Conservation (phyloP, 2,329 filamentous ascomycete genomes). For the Metarhizium humberi region DNA sequence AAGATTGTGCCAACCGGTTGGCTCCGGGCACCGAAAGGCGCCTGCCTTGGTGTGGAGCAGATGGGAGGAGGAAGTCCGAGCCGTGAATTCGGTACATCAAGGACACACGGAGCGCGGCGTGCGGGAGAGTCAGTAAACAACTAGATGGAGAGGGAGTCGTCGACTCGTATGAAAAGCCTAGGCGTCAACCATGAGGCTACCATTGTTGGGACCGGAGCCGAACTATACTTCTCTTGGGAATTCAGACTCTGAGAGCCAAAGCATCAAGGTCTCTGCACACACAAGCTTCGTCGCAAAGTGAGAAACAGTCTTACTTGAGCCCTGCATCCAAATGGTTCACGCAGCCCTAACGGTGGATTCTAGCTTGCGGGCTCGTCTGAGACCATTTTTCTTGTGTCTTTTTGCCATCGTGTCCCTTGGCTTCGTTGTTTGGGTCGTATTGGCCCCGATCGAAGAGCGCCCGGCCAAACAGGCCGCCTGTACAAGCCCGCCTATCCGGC, state of each 20-base stretch:
- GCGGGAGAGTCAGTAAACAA: neutral
- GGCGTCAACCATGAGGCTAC: neutral
- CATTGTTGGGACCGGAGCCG: neutral
- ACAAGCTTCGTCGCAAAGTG: neutral
- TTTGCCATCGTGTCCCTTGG: neutral
- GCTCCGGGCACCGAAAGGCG: neutral
- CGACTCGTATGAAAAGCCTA: neutral
- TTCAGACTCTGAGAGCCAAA: neutral
- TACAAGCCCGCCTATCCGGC: neutral
- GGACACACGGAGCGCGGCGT: neutral
- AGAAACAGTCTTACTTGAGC: neutral
- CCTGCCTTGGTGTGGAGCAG: neutral
- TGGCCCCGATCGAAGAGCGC: neutral
- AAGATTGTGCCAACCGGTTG: neutral
- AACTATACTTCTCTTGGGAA: too few species aligned
- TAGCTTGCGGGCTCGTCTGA: neutral
- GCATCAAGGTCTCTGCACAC: neutral
- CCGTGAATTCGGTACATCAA: neutral
- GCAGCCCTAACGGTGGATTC: neutral
- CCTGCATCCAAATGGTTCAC: neutral
- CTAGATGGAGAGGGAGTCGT: neutral
- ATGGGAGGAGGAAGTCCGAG: neutral
- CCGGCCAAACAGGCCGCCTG: neutral
- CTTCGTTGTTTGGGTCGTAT: neutral
- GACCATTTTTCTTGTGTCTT: neutral